phyloP scores from a whole-genome alignment of 768 basidiomycete genomes.

The Holtermannia corniformis region DNA sequence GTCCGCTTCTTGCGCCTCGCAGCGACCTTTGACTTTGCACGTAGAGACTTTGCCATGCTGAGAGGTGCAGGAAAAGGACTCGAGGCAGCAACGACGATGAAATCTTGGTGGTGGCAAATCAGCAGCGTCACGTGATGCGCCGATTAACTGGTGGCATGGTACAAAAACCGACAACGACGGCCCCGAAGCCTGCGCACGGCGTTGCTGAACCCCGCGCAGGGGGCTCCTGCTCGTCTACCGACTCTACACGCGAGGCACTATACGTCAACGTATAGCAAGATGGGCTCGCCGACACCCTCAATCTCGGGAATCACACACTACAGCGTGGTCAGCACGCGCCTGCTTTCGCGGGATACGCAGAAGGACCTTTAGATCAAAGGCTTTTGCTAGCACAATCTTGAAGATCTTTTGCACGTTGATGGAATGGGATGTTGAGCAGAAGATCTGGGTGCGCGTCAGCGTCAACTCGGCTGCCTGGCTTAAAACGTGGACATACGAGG shows the following conservation, averaged over 20 bases:
- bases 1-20: conserved; percentile 29
- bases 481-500: too few relatives aligned
- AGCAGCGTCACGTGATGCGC: background rate
- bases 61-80: background rate
- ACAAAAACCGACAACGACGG: background rate
- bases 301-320: conserved; percentile 97
- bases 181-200: too few relatives aligned
- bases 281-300: conserved; percentile 89
- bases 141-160: background rate
- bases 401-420: conserved; percentile 93
- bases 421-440: conserved; percentile 96
- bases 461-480: too few relatives aligned
- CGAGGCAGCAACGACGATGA: background rate
- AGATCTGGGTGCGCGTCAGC: conserved; percentile 49
- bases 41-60: conserved; percentile 40
- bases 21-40: conserved; percentile 34
- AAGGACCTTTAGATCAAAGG: conserved; percentile 70
- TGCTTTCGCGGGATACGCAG: background rate
- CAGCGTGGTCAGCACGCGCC: background rate
- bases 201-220: background rate
- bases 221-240: too few relatives aligned
- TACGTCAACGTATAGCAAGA: conserved; percentile 74
- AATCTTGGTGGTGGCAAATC: background rate
- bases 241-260: too few relatives aligned
- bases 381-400: conserved; percentile 49